A percentile compares a stretch with the other conserved stretches of the same genome.
Evolutionary conservation across 441 rosid species (phyloP).

Genomic region (Oxalis stricta): DNA sequence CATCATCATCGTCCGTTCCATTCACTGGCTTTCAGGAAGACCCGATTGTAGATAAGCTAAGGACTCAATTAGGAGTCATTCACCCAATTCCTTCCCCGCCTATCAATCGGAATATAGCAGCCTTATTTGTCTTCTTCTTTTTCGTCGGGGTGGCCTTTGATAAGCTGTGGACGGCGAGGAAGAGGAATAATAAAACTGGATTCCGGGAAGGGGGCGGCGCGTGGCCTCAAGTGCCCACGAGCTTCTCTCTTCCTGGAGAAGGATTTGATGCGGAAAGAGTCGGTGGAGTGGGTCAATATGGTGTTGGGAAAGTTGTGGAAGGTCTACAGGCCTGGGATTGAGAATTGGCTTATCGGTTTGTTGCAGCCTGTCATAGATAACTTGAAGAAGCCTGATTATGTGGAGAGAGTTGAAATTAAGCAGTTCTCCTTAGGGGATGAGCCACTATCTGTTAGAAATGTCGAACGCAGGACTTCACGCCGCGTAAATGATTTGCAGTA

Average conservation of each 20-base stretch:
- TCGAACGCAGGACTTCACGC: conserved; percentile 88
- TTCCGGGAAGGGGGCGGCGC: conserved; percentile 21
- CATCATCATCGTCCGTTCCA: conserved; percentile 14
- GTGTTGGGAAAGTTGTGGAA: conserved; percentile 93
- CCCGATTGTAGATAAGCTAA: conserved; percentile 74
- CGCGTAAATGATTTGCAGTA: conserved; percentile 87
- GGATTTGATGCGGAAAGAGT: conserved; percentile 91
- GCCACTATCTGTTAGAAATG: conserved; percentile 88
- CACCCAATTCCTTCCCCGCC: conserved; percentile 93
- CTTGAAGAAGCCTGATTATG: conserved; percentile 85
- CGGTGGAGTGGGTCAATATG: conserved; percentile 98
- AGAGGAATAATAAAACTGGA: conserved; percentile 18
- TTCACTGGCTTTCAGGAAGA: conserved; percentile 62
- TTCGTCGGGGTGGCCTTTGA: conserved; percentile 81
- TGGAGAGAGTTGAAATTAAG: conserved; percentile 77
- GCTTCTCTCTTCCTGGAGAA: conserved; percentile 76
- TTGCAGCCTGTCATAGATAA: conserved; percentile 91
- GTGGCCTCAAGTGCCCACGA: conserved; percentile 84
- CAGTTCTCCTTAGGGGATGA: conserved; percentile 92
- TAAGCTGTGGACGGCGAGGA: conserved; percentile 68
- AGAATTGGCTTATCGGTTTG: conserved; percentile 82
- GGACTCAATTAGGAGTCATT: conserved; percentile 79
- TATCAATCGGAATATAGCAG: conserved; percentile 42
- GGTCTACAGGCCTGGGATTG: conserved; percentile 78
- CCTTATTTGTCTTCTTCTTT: conserved; percentile 71